These are phyloP conservation scores for Fusarium brevicatenulatum DNA, from an alignment of 2,329 filamentous ascomycete genomes.

Conservation along the genomic window DNA sequence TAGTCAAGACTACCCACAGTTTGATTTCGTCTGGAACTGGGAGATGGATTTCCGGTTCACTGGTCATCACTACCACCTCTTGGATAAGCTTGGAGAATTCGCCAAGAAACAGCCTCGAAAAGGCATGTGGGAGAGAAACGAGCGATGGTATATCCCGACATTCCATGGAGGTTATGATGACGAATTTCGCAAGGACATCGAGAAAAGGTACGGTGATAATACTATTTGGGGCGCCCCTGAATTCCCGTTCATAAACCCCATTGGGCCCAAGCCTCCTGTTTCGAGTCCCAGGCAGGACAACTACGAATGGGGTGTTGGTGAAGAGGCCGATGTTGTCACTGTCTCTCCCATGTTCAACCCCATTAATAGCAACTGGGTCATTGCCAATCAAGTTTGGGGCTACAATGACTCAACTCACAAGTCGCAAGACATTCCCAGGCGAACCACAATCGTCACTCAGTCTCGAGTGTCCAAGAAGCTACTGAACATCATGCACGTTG, in stretches of 20 bases:
- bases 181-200: constrained; percentile 73
- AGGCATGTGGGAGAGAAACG: constrained; percentile 78
- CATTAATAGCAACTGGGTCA: constrained; percentile 77
- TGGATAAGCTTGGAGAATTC: constrained; percentile 72
- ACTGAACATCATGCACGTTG: constrained; percentile 80
- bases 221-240: constrained; percentile 74
- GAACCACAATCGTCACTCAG: constrained; percentile 82
- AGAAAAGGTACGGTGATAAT: constrained; percentile 59
- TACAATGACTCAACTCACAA: constrained; percentile 64
- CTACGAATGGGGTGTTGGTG: constrained; percentile 80
- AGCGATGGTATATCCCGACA: constrained; percentile 77
- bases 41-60: constrained; percentile 84
- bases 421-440: constrained; percentile 70
- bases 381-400: constrained; percentile 73
- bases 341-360: constrained; percentile 85
- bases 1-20: constrained; percentile 78
- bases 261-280: constrained; percentile 71
- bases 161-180: constrained; percentile 73
- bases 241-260: constrained; percentile 68
- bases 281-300: constrained; percentile 69
- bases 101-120: constrained; percentile 75
- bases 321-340: constrained; percentile 78
- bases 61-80: constrained; percentile 83
- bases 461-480: constrained; percentile 77
- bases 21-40: constrained; percentile 88